Evolutionary conservation across 2,329 filamentous ascomycete species (phyloP).

Genomic region (Thermomyces lanuginosus): DNA sequence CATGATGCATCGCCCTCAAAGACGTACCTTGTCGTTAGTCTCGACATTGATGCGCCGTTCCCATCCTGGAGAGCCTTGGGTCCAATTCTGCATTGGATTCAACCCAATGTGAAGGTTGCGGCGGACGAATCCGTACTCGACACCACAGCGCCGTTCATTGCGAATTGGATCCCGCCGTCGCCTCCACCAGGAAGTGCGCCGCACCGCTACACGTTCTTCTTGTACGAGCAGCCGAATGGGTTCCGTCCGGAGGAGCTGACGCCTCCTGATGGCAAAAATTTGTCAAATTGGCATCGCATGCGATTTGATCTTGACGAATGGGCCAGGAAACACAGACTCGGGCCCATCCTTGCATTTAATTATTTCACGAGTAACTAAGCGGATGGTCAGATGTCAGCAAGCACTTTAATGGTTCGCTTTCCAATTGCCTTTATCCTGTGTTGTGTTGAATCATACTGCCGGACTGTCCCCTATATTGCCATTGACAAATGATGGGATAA

Average conservation of each 20-base stretch:
- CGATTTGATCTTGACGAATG: constrained; percentile 7
- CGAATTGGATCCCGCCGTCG: constrained; percentile 6
- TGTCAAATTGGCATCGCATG: constrained; percentile 6
- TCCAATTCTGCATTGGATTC: constrained; percentile 35
- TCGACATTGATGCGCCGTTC: constrained; percentile 36
- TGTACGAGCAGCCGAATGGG: constrained; percentile 5
- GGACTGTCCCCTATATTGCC: constrained; percentile 1
- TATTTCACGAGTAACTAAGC: constrained; percentile 6
- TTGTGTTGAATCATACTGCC: too few species aligned
- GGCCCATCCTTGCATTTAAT: constrained; percentile 5
- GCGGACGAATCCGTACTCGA: constrained; percentile 1
- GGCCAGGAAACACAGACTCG: constrained; percentile 3
- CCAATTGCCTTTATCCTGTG: too few species aligned
- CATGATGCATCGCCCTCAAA: constrained; percentile 2
- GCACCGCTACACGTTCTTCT: constrained; percentile 6
- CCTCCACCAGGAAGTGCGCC: constrained; percentile 5
- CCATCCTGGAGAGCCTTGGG: constrained; percentile 25
- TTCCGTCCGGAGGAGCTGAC: constrained; percentile 3
- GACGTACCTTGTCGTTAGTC: constrained; percentile 26
- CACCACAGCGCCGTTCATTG: constrained; percentile 3
- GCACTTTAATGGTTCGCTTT: constrained; percentile 1
- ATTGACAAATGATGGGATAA: too few species aligned
- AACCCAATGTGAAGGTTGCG: constrained; percentile 20
- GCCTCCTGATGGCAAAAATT: constrained; percentile 4
- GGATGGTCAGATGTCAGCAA: not conserved